Conservation (phyloP, 345 rosid genomes). For the Ricinus communis region DNA sequence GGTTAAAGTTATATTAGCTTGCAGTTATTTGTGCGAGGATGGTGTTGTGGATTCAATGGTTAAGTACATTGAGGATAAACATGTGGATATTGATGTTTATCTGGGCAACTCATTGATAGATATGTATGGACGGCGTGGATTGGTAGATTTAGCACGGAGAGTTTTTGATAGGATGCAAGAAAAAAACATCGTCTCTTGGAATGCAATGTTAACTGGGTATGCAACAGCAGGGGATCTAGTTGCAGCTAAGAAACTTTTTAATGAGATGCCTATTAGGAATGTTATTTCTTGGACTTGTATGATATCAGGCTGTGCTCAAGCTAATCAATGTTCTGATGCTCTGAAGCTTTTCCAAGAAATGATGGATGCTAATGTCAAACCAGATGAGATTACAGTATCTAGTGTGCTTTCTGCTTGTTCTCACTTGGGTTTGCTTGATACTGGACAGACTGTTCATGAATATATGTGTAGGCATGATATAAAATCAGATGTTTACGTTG, state of each 20-base stretch:
- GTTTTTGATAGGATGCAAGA: slow-evolving; percentile 46
- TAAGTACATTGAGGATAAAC: slow-evolving; percentile 41
- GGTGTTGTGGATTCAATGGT: slow-evolving; percentile 35
- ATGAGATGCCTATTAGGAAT: slow-evolving; percentile 17
- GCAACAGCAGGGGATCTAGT: slow-evolving; percentile 36
- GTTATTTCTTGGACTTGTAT: slow-evolving; percentile 28
- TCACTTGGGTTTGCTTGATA: slow-evolving; percentile 15
- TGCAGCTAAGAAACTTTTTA: slow-evolving; percentile 35
- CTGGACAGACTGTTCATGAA: slow-evolving; percentile 27
- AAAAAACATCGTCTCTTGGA: slow-evolving; percentile 54
- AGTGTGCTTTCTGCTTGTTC: slow-evolving; percentile 28
- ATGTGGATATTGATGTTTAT: slow-evolving; percentile 53
- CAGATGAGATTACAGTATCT: slow-evolving; percentile 26
- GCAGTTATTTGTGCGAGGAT: slow-evolving; percentile 27
- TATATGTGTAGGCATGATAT: slow-evolving; percentile 13
- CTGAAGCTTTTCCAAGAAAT: slow-evolving; percentile 22
- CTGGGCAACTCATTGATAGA: slow-evolving; percentile 62
- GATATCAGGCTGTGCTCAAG: slow-evolving; percentile 24
- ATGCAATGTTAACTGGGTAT: slow-evolving; percentile 49
- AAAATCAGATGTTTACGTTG: slow-evolving; percentile 18
- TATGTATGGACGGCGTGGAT: slow-evolving; percentile 56
- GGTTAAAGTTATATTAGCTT: slow-evolving; percentile 56
- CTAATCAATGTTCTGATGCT: slow-evolving; percentile 19
- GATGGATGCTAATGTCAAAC: slow-evolving; percentile 19
- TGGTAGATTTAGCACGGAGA: slow-evolving; percentile 38